These are phyloP conservation scores for Naganishia liquefaciens DNA, from an alignment of 1,284 basidiomycete species.

Conservation along the genomic window DNA sequence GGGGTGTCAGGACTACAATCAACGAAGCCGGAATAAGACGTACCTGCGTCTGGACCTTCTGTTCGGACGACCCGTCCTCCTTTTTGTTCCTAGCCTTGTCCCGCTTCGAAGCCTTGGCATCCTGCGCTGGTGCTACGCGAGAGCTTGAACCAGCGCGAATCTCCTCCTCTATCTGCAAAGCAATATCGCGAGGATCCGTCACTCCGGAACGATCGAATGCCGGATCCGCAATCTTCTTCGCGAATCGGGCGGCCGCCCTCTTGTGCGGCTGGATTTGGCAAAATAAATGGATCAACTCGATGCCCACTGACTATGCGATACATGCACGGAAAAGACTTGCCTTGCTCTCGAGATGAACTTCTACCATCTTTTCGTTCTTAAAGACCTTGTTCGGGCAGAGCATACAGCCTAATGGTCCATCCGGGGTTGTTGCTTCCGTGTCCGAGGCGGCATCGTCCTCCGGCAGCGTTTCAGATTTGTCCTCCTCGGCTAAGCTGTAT, in stretches of 20 bases:
- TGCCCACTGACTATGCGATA: not conserved
- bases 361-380: conserved; percentile 65
- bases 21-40: not conserved
- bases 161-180: conserved; percentile 26
- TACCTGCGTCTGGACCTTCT: too few species aligned
- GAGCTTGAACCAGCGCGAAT: not conserved
- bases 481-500: conserved; percentile 35
- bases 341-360: conserved; percentile 65
- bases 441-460: conserved; percentile 48
- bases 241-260: conserved; percentile 20
- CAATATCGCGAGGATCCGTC: conserved; percentile 21
- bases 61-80: not conserved
- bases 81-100: not conserved
- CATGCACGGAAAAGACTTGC: conserved; percentile 57
- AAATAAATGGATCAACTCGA: not conserved
- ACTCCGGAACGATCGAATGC: conserved; percentile 21
- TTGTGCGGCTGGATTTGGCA: conserved; percentile 14
- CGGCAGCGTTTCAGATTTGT: conserved; percentile 38
- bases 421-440: conserved; percentile 39
- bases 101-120: not conserved
- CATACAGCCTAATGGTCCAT: conserved; percentile 59
- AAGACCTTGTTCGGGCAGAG: conserved; percentile 73
- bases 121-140: not conserved
- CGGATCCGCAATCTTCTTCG: conserved; percentile 20
- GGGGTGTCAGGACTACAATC: not conserved